Base-by-base conservation (phyloP, 257 asterid species). In the Salvia splendens region DNA sequence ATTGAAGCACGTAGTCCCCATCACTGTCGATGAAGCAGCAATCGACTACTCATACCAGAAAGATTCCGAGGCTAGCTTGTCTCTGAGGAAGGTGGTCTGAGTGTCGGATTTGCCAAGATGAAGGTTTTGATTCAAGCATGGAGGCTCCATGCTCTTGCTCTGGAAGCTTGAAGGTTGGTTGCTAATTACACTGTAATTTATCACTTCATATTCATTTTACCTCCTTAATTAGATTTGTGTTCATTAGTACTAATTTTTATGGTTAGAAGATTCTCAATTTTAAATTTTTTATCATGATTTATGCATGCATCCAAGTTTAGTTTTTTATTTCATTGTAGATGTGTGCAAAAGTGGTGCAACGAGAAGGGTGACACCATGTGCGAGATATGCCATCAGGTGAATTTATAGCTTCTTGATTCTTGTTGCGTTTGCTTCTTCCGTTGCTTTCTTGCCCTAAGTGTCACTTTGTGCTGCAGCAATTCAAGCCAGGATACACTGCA, bases 91-190 rank as follows among this genome's bases (percentile, higher is more conserved):
- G 72, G 45, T 88, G 68, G 95, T 70, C 9, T n/a, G 97, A 90
- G 82, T 94, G 99, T 83, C 85, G 97, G 80, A 94, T 94, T 73
- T 94, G 99, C 72, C 99, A 90, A 70, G 99, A 94, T 58, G 99
- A 94, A 65, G 99, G 86, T 72, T 12, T 86, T 36, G 91, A 88
- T 82, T 80, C 81, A 0, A 87, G 78, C 52, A 88, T 94, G 99
- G 99, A 94, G 79, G 64, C 87, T 73, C 99, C 99, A 67, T 94
- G 99, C 74, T 88, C 99, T 72, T 94, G 99, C 74, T 83, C 89
- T 48, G 99, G 99, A 42, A 94, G 99, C 83, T 85, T 90, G 78
- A 94, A 88, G 96, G 97, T 93, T 78, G 58, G 81, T 71, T 49
- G 14, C 64, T 43, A 3, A 12, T 46, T 4, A 4, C 43, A 32